Evolutionary conservation across 306 rosid species (phyloP), one percentile per base, ranked within the genome.

Genomic region (Echinosophora koreensis): DNA sequence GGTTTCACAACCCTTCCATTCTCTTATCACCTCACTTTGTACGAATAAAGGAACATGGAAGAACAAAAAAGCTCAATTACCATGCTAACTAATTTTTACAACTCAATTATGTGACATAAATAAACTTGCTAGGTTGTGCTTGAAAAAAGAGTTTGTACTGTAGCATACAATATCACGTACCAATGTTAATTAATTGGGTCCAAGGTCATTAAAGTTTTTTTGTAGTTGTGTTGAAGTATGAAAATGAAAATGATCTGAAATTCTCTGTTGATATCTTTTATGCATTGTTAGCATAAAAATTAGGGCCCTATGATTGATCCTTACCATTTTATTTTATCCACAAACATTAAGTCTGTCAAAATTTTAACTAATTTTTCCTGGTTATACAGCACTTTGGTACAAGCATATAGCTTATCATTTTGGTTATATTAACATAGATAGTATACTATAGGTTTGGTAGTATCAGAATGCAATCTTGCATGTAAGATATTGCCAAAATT

Each of bases 11-110:
- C 22, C 22, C 22, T 22, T 22, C 22, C 22, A 22, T 22, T 22
- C 22, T 22, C 22, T n/a, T n/a, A 22, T 22, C 22, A 22, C 22
- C 22, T 22, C 22, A 22, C 22, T 22, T 22, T 6, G 44, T 39
- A 39, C 44, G 8, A 39, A 42, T n/a, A n/a, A n/a, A n/a, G 4
- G 3, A 3, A 34, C 2, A 34, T 4, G 38, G 14, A 12, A 54
- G 59, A 10, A 30, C 27, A 68, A 77, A 77, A 75, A 62, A 37
- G 22, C 54, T 69, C 9, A 9, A 51, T 11, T 18, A 32, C 54
- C 92, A 85, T 84, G 88, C 27, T 56, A 55, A 41, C 66, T 18
- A 18, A 14, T 17, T 38, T 49, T 50, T 14, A 34, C 66, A 60
- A 32, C 44, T 32, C 5, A 60, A 32, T 60, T 14, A 60, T 60